A percentile compares a stretch with the other conserved stretches of the same genome.
Conservation (phyloP, 2,329 filamentous ascomycete genomes). For the Paraphoma chrysanthemicola region DNA sequence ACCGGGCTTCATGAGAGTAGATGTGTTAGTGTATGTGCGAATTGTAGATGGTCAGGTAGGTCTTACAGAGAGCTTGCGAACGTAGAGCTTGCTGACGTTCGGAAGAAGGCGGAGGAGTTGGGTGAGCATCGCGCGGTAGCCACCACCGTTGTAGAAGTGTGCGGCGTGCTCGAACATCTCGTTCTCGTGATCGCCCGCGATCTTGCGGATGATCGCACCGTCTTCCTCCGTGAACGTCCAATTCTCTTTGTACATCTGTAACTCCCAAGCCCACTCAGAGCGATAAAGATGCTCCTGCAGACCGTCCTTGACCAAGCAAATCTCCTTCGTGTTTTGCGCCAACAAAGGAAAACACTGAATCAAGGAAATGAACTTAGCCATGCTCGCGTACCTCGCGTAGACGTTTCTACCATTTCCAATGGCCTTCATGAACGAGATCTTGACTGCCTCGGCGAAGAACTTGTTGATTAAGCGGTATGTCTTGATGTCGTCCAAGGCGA, state of each 20-base stretch:
- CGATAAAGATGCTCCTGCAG: conserved; percentile 13
- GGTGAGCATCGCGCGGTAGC: conserved; percentile 18
- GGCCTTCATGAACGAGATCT: no score
- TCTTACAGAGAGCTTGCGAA: conserved; percentile 17
- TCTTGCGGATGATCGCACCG: neutral
- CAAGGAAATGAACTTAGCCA: conserved; percentile 5
- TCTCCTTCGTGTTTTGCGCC: neutral
- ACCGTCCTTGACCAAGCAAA: conserved; percentile 17
- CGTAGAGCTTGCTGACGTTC: conserved; percentile 3
- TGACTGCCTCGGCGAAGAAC: neutral
- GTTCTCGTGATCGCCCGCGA: conserved; percentile 10
- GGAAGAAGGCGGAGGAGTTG: conserved; percentile 13
- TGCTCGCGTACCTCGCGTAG: conserved; percentile 5
- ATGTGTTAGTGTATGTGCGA: neutral
- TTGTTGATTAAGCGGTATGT: conserved; percentile 2
- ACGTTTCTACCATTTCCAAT: neutral
- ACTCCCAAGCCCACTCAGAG: conserved; percentile 24
- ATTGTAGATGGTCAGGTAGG: neutral
- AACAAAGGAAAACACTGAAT: neutral
- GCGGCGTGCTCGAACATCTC: conserved; percentile 4
- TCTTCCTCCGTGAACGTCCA: neutral
- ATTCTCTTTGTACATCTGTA: neutral
- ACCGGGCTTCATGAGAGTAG: conserved; percentile 1
- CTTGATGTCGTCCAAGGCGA: neutral
- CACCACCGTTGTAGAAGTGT: conserved; percentile 13